Base-by-base conservation (phyloP, 345 rosid species). In the Corchorus capsularis region DNA sequence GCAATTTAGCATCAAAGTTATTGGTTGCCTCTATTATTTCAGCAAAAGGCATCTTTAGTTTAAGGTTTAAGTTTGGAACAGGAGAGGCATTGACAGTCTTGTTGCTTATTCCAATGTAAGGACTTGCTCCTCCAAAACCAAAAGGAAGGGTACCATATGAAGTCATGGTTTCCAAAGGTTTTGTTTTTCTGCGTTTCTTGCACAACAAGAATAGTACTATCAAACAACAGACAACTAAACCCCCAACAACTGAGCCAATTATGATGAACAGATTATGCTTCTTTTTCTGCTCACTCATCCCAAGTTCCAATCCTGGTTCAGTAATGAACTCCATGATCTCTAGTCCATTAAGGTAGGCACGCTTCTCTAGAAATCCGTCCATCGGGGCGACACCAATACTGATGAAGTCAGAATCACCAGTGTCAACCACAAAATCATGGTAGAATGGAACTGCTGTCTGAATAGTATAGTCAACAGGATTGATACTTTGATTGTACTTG, bases 281-380 rank as follows among this genome's bases (percentile, higher is more conserved):
- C 41, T 53, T 71, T 35, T 62, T 72, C 7, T 37, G 14, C 45
- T 66, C 20, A 7, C 19, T 59, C n/a, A 1, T 22, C 8, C 0
- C 19, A 8, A 15, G 67, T 20, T 14, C 56, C 7, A 39, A 53
- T 1, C 59, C 76, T 43, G 83, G 75, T 20, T 20, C 68, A 50
- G 68, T 74, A 14, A 85, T 47, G 45, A 89, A 75, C 79, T 83
- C 83, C 87, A 86, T 77, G 15, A 89, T 83, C 85, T 87, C 91
- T 35, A 89, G 52, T 19, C 93, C 93, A 69, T 86, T 86, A 47
- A 89, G 75, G 52, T 77, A 84, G 20, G 91, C 88, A 16, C 6
- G 34, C 0, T 8, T 15, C 0, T 2, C 0, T 0, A 0, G 0
- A 0, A 3, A 22, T 4, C 34, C 74, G 0, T 1, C 6, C 2